Percentiles rank a stretch among this genome's conserved stretches.
Conservation (phyloP, 164 flowering plant genomes). For the Vitis rotundifolia region DNA sequence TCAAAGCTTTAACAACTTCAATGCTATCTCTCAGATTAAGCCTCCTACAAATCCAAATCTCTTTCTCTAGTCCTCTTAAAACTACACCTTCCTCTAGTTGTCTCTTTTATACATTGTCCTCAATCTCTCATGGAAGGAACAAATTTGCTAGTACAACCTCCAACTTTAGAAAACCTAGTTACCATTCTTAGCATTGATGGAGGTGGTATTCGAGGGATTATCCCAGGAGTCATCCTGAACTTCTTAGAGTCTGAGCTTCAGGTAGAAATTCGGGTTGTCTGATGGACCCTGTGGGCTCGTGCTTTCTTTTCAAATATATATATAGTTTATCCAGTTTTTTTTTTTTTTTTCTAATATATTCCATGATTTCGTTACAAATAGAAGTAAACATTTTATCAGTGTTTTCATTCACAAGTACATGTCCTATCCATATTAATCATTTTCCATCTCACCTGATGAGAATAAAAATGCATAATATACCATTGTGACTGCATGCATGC, state of each 20-base stretch:
- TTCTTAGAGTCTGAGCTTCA: conserved; percentile 36
- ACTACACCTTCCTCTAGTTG: no score
- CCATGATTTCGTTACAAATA: no score
- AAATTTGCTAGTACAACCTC: conserved; percentile 19
- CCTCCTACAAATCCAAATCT: neutral
- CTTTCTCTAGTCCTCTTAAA: neutral
- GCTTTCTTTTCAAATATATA: no score
- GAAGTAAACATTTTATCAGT: no score
- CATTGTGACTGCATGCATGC: no score
- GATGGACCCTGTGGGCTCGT: no score
- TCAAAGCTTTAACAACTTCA: neutral
- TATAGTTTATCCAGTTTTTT: no score
- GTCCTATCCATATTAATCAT: no score
- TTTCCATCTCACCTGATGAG: no score
- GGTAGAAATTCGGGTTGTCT: conserved; percentile 2
- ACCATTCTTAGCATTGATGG: conserved; percentile 48
- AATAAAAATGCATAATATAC: no score
- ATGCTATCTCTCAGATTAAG: neutral
- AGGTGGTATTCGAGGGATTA: conserved; percentile 39
- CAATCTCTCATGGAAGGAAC: neutral
- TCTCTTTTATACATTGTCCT: neutral
- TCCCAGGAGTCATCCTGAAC: conserved; percentile 33
- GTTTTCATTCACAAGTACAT: no score
- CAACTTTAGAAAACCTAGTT: conserved; percentile 29
- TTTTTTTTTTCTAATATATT: no score